Evolutionary conservation across 129 eudicot genomes (phyloP), one percentile per base, ranked within the genome.

Genomic region (Rutidosis leptorrhynchoides): DNA sequence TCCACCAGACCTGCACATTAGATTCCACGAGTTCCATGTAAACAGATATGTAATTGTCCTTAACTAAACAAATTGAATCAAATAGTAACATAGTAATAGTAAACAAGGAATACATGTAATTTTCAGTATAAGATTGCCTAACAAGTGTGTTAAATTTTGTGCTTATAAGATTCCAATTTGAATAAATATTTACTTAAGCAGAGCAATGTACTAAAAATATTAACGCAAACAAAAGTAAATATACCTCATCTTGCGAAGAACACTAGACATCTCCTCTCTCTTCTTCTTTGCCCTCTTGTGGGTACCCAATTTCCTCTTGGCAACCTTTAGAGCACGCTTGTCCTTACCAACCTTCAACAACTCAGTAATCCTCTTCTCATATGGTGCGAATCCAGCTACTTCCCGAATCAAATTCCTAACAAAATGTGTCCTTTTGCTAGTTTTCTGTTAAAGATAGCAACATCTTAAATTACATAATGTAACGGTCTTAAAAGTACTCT

Each of bases 241-340:
- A 33, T 67, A 87, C 96, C 92, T 84, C 89, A 81, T 81, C 87
- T 88, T 85, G 59, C 96, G 81, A 55, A 88, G 87, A 59, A 85
- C 96, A 15, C 54, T 74, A 7, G 89, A 69, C 96, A 84, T 88
- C 74, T 88, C 96, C 80, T 88, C 92, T 70, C 96, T 72, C 91
- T 88, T 88, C 86, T 73, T 82, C 83, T 88, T 88, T 66, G 96
- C 96, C 65, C 95, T 87, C 90, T 87, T 84, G 86, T 84, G 95
- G 28, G 95, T 87, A 57, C 95, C 95, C 77, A 84, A 58, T 81
- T 87, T 84, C 70, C 90, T 58, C 77, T 87, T 87, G 4, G 95
- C 88, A 0, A 87, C 84, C 65, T 87, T 87, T 42, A 87, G 68
- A 0, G 95, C 95, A 60, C 90, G 85, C 65, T 87, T 87, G 80